Base-by-base conservation (phyloP, 805 yeast species). In the Candida succiphila region DNA sequence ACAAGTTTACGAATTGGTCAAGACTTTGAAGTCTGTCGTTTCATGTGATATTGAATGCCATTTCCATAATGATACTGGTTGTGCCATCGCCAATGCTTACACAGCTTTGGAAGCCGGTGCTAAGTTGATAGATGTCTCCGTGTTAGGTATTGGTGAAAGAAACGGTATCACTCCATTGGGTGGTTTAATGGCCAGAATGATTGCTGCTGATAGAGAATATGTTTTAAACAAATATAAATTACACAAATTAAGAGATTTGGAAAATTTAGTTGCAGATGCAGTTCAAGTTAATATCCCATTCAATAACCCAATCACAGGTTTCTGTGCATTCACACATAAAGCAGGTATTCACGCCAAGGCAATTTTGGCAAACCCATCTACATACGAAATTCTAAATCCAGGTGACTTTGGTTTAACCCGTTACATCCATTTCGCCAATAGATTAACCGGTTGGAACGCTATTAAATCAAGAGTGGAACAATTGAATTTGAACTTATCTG, bases 301-400 rank as follows among this genome's bases (percentile, higher is more conserved):
- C 73, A 89, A 89, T 73, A 89, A 89, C 69, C 97, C 97, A 49
- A 86, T 89, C 60, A 89, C 98, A 27, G 98, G 98, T 23, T 92
- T 92, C 80, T 92, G 97, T 70, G 98, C 98, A 30, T 89, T 89
- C 68, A 89, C 98, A 39, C 98, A 89, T 69, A 89, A 89, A 72
- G 98, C 98, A 38, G 98, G 98, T 63, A 88, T 89, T 58, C 98
- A 89, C 60, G 97, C 98, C 51, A 89, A 92, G 72, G 97, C 97
- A 37, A 89, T 89, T 48, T 74, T 89, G 45, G 98, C 98, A 38
- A 92, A 89, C 65, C 98, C 98, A 42, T 86, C 96, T 30, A 92
- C 97, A n/a, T 89, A 89, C 61, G 98, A 89, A 69, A 89, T 89
- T 53, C 72, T 89, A 58, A 82, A 82, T 58, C 98, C 98, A 37